Percentiles rank a stretch among this genome's conserved stretches.
These are phyloP conservation scores for Acacia melanoxylon DNA, from an alignment of 306 rosid species.

Conservation along the genomic window DNA sequence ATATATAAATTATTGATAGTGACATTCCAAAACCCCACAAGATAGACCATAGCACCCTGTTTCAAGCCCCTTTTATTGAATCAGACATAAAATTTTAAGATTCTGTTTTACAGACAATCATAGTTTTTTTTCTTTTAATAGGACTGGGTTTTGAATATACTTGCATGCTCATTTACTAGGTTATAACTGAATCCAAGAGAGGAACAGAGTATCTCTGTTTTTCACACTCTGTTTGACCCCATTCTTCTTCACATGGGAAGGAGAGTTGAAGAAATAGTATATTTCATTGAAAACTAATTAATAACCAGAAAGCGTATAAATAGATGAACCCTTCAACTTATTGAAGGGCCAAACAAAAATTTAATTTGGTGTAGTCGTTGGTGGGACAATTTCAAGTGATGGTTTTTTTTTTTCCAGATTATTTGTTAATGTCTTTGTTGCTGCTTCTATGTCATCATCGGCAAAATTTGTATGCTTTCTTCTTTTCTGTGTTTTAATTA, in stretches of 20 bases:
- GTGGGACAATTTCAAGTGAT: slow-evolving; percentile 37
- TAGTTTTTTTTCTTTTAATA: neutral
- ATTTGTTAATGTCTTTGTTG: slow-evolving; percentile 11
- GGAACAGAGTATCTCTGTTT: neutral
- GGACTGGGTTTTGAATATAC: neutral
- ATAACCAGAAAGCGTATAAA: neutral
- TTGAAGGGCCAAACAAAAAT: slow-evolving; percentile 36
- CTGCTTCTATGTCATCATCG: slow-evolving; percentile 27
- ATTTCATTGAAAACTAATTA: neutral
- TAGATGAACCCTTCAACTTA: slow-evolving; percentile 25
- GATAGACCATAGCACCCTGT: neutral
- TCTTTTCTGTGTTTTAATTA: slow-evolving; percentile 2
- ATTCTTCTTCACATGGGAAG: neutral
- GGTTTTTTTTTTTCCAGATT: slow-evolving; percentile 3
- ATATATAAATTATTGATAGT: slow-evolving; percentile 25
- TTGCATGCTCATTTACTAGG: neutral
- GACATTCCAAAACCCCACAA: slow-evolving; percentile 33
- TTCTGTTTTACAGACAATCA: neutral
- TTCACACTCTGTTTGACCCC: neutral
- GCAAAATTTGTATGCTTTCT: slow-evolving; percentile 33
- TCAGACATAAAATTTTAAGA: neutral
- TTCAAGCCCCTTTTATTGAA: neutral
- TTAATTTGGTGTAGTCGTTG: slow-evolving; percentile 4
- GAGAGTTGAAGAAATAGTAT: neutral
- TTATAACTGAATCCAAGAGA: neutral